Conservation (phyloP, 1,284 basidiomycete genomes). For the Tausonia pullulans region DNA sequence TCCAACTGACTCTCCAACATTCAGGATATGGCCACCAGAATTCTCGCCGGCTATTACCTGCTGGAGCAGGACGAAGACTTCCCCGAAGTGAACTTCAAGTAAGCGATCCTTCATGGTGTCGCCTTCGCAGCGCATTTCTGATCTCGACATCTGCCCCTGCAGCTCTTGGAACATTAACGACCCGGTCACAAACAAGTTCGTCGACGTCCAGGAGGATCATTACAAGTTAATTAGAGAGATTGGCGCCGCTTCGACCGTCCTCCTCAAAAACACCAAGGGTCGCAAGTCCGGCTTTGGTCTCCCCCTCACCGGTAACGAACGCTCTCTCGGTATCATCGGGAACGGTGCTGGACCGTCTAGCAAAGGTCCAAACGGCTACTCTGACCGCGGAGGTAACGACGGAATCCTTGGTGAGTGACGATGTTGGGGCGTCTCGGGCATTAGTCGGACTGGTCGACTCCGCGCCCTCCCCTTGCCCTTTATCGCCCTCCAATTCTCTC, state of each 20-base stretch:
- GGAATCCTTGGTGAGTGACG: slow-evolving; percentile 19
- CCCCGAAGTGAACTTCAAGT: slow-evolving; percentile 37
- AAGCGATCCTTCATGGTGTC: slow-evolving; percentile 8
- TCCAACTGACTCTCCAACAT: slow-evolving; percentile 18
- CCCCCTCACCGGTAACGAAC: slow-evolving; percentile 46
- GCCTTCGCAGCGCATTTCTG: neutral
- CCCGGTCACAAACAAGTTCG: slow-evolving; percentile 42
- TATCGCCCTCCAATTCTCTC: neutral
- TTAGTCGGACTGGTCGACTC: neutral
- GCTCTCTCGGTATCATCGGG: slow-evolving; percentile 49
- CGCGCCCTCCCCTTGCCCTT: slow-evolving; percentile 18
- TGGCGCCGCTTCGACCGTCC: slow-evolving; percentile 57
- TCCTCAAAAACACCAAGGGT: slow-evolving; percentile 56
- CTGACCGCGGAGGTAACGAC: slow-evolving; percentile 43
- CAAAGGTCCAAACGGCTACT: slow-evolving; percentile 60
- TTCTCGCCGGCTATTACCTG: slow-evolving; percentile 53
- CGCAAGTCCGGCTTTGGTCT: slow-evolving; percentile 30
- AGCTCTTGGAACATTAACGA: slow-evolving; percentile 39
- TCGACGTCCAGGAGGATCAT: slow-evolving; percentile 66
- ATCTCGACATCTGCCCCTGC: slow-evolving; percentile 33
- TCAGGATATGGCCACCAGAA: slow-evolving; percentile 51
- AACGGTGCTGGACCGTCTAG: slow-evolving; percentile 57
- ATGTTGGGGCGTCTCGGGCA: no score
- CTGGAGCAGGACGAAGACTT: slow-evolving; percentile 50
- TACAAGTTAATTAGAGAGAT: slow-evolving; percentile 57